A percentile compares a stretch with the other conserved stretches of the same genome.
Conservation (phyloP, 257 asterid genomes). For the Ehretia macrophylla region DNA sequence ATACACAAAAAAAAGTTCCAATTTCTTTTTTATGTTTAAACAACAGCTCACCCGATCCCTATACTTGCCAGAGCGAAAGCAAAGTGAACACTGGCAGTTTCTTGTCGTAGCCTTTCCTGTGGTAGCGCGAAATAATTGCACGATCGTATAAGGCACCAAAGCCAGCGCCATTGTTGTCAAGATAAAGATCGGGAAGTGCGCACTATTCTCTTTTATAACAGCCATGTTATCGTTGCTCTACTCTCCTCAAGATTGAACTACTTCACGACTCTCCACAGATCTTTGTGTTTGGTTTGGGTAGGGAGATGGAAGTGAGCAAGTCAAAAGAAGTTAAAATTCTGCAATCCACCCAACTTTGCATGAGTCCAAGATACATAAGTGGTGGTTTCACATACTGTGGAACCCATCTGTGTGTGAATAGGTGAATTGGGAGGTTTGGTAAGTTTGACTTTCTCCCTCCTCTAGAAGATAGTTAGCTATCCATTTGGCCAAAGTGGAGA, state of each 20-base stretch:
- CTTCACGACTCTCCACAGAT: slow-evolving; percentile 18
- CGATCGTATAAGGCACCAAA: slow-evolving; percentile 85
- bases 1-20: background rate
- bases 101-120: slow-evolving; percentile 53
- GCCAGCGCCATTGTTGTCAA: slow-evolving; percentile 91
- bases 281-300: too few species aligned
- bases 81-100: slow-evolving; percentile 82
- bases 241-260: slow-evolving; percentile 15
- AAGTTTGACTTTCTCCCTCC: too few species aligned
- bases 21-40: background rate
- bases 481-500: too few species aligned
- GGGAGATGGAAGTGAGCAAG: too few species aligned
- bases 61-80: slow-evolving; percentile 90
- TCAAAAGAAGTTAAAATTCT: too few species aligned
- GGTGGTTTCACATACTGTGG: too few species aligned
- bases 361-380: too few species aligned
- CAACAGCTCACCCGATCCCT: slow-evolving; percentile 68
- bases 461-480: too few species aligned
- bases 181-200: slow-evolving; percentile 88
- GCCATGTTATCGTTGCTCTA: slow-evolving; percentile 64
- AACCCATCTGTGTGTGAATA: too few species aligned
- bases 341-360: too few species aligned
- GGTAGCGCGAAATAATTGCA: slow-evolving; percentile 60
- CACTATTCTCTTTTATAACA: slow-evolving; percentile 81
- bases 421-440: too few species aligned